phyloP scores from a whole-genome alignment of 495 filamentous ascomycete species.

The Aspergillus taichungensis region DNA sequence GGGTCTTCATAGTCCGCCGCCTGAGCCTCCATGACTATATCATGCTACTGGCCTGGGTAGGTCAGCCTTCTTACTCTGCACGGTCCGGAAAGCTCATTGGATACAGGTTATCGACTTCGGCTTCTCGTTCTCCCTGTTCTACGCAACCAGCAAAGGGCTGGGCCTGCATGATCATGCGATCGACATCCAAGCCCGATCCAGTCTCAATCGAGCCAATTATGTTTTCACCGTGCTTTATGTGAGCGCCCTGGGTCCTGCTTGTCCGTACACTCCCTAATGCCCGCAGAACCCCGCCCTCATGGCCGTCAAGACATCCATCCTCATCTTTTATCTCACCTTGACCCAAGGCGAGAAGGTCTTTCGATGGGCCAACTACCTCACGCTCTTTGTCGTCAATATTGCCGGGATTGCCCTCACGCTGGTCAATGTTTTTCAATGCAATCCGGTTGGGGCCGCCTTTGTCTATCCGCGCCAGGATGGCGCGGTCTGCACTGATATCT shows the following conservation, averaged over 20 bases:
- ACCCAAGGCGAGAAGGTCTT: slow-evolving; percentile 67
- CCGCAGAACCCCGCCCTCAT: slow-evolving; percentile 75
- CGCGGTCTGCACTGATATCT: slow-evolving; percentile 59
- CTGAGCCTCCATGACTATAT: slow-evolving; percentile 72
- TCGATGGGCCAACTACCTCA: slow-evolving; percentile 59
- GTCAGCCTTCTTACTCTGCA: slow-evolving; percentile 2
- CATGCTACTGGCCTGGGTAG: slow-evolving; percentile 76
- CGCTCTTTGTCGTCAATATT: slow-evolving; percentile 63
- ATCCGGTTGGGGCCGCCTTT: slow-evolving; percentile 59
- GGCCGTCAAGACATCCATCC: slow-evolving; percentile 76
- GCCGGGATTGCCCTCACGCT: slow-evolving; percentile 73
- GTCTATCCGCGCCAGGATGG: slow-evolving; percentile 29
- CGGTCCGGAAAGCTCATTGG: not conserved
- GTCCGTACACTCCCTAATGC: slow-evolving; percentile 2
- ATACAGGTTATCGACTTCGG: slow-evolving; percentile 60
- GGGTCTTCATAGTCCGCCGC: slow-evolving; percentile 61
- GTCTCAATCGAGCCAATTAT: slow-evolving; percentile 64
- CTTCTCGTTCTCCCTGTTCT: slow-evolving; percentile 68
- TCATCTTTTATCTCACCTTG: slow-evolving; percentile 77
- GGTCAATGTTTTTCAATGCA: slow-evolving; percentile 83
- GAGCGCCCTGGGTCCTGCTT: slow-evolving; percentile 20
- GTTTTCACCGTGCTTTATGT: slow-evolving; percentile 79
- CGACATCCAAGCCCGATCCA: slow-evolving; percentile 27
- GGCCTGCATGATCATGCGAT: slow-evolving; percentile 68
- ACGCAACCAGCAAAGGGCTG: slow-evolving; percentile 60